Base-by-base conservation (phyloP, 179 eudicot genomes). In the Pouteria campechiana region DNA sequence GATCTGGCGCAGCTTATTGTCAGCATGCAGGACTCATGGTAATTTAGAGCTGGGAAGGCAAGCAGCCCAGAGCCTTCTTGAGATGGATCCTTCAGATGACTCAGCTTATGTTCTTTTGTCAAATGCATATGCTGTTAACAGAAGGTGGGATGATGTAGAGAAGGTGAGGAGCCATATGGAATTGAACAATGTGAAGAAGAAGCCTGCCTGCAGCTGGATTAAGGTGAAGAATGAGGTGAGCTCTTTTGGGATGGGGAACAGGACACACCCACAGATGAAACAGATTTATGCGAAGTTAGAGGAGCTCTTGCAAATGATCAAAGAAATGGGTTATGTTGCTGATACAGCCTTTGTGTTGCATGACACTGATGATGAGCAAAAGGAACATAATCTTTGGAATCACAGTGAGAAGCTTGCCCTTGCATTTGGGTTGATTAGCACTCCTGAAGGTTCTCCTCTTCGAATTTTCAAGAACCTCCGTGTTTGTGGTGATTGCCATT, bases 51-150 rank as follows among this genome's bases (percentile, higher is more conserved):
- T 79, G 12, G 86, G 90, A 25, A 63, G 57, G 51, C 58, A 66
- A 57, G 80, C 90, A 18, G 76, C 79, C 9, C 47, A 74, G 29
- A 52, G 61, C 41, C 86, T 80, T 46, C 64, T 80, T 0, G 53
- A 64, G 41, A 49, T 66, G 37, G 67, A 77, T 34, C 90, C 90
- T 10, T 58, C 73, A 25, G 94, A 83, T 58, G 83, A 80, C 48
- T 80, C 90, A n/a, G 86, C 81, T 27, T 83, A 76, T 44, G 90
- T 83, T 44, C 76, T 83, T 24, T 80, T 74, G 44, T 83, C 90
- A 9, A 80, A 80, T 31, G 78, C 71, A 3, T 83, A 83, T 52
- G 90, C 94, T 19, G 60, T 67, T 12, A 56, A 68, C 29, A 86
- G 86, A 36, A 74, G 68, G 46, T 77, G 90, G 94, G 77, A 69